Evolutionary conservation across 164 flowering plant genomes (phyloP).

Genomic region (Euptelea pleiosperma): DNA sequence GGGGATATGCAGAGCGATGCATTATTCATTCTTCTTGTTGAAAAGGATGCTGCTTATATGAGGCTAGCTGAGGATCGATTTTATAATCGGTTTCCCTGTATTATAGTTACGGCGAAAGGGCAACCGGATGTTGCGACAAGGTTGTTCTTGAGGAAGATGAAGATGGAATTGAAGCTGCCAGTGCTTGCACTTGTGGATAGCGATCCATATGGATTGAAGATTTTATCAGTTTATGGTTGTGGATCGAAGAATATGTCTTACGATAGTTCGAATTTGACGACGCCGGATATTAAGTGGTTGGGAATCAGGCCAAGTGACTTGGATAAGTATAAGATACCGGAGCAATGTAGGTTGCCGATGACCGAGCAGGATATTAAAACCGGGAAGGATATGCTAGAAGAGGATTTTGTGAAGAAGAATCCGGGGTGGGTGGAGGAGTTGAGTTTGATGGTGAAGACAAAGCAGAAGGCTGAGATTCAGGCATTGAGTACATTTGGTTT

Average conservation of each 20-base stretch:
- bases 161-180: slow-evolving; percentile 77
- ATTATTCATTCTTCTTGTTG: slow-evolving; percentile 78
- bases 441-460: slow-evolving; percentile 86
- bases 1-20: slow-evolving; percentile 94
- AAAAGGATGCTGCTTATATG: slow-evolving; percentile 97
- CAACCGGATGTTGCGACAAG: slow-evolving; percentile 98
- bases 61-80: slow-evolving; percentile 91
- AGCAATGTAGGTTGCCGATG: slow-evolving; percentile 95
- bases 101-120: slow-evolving; percentile 92
- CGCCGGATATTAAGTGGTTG: slow-evolving; percentile 96
- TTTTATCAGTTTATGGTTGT: slow-evolving; percentile 89
- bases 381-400: slow-evolving; percentile 94
- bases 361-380: slow-evolving; percentile 97
- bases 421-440: slow-evolving; percentile 94
- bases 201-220: slow-evolving; percentile 96
- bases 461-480: slow-evolving; percentile 98
- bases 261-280: slow-evolving; percentile 90
- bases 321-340: slow-evolving; percentile 93
- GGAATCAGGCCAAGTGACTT: slow-evolving; percentile 94
- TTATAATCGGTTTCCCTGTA: slow-evolving; percentile 91
- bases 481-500: slow-evolving; percentile 94
- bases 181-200: slow-evolving; percentile 94
- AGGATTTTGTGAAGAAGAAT: slow-evolving; percentile 99
- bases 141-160: slow-evolving; percentile 89
- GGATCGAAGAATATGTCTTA: slow-evolving; percentile 99